Evolutionary conservation across 768 basidiomycete genomes (phyloP), one percentile per base, ranked within the genome.

Genomic region (Neoboletus magnificus): DNA sequence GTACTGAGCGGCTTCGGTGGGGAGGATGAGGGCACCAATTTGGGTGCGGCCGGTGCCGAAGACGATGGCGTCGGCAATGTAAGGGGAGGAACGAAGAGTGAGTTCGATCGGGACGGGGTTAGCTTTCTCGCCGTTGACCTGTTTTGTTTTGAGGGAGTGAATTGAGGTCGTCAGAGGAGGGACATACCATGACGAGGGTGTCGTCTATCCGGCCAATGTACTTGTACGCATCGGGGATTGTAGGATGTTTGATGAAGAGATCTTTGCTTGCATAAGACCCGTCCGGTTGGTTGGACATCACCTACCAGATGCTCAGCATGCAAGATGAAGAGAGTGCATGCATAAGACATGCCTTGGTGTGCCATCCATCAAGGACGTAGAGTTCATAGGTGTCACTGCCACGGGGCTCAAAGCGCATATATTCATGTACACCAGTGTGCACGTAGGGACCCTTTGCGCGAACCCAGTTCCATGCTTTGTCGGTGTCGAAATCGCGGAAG

Each of bases 381-480:
- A 81, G 67, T 62, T 84, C 83, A 55, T 71, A 80, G 0, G 73
- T 75, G 33, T 72, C 73, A 2, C 66, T 64, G 0, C 76, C 79
- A 29, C 71, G 73, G 3, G 72, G 68, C 56, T 79, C 79, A 53
- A 81, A 74, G 48, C 71, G 70, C 48, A 81, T 52, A 64, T 76
- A 82, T 22, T 68, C 53, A 15, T 59, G 52, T 41, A 68, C 41
- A 1, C 56, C 52, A 1, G 63, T 56, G 10, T 54, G 52, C 7
- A 63, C 20, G 42, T 63, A 20, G 0, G 68, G 63, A 2, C 67
- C 63, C 30, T 66, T 69, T n/a, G 68, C 59, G 27, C 78, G 75
- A 41, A 79, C 63, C 77, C 79, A 84, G 60, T 79, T 81, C 82
- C 83, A 85, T 12, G 57, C 76, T 63, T 82, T 83, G 71, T 84